Percentiles rank a stretch among this genome's conserved stretches.
Evolutionary conservation across 352 stramenopile species (phyloP).

Genomic region (Globisporangium uncinulatum): DNA sequence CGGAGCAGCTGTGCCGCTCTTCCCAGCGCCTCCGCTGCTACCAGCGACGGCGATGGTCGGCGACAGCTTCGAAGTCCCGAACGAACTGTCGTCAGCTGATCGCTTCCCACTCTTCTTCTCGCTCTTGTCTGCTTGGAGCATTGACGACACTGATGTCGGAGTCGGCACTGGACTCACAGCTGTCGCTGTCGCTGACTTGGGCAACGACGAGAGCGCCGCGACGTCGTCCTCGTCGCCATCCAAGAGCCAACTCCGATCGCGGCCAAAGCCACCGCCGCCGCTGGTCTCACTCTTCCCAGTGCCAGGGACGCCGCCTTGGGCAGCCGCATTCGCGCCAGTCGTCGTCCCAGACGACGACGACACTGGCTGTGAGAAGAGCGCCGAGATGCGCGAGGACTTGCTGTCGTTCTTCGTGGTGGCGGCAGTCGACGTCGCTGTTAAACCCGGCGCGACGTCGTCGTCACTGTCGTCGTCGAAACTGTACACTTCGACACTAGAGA

Average conservation of each 20-base stretch:
- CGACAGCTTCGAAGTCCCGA: background rate
- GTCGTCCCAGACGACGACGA: constrained; percentile 10
- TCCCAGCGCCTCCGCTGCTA: too few species aligned
- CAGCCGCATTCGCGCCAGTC: background rate
- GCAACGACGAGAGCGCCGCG: constrained; percentile 1
- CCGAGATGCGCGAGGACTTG: constrained; percentile 3
- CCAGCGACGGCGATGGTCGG: too few species aligned
- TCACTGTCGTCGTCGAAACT: constrained; percentile 43
- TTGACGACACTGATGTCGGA: background rate
- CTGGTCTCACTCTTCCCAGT: background rate
- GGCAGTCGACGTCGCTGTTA: background rate
- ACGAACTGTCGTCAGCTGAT: background rate
- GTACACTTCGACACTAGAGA: constrained; percentile 36
- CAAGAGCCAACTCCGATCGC: constrained; percentile 51
- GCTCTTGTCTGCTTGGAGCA: too few species aligned
- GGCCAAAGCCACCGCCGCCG: constrained; percentile 26
- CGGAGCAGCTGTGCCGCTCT: background rate
- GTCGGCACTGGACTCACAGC: background rate
- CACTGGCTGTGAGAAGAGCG: constrained; percentile 11
- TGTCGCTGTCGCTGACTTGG: background rate
- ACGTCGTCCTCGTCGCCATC: constrained; percentile 33
- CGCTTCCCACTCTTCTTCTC: too few species aligned
- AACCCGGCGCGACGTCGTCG: constrained; percentile 8
- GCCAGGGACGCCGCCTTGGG: background rate
- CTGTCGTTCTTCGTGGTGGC: background rate